A percentile compares a stretch with the other conserved stretches of the same genome.
These are phyloP conservation scores for Pleurotus salmoneostramineus DNA, from an alignment of 768 basidiomycete genomes.

Conservation along the genomic window DNA sequence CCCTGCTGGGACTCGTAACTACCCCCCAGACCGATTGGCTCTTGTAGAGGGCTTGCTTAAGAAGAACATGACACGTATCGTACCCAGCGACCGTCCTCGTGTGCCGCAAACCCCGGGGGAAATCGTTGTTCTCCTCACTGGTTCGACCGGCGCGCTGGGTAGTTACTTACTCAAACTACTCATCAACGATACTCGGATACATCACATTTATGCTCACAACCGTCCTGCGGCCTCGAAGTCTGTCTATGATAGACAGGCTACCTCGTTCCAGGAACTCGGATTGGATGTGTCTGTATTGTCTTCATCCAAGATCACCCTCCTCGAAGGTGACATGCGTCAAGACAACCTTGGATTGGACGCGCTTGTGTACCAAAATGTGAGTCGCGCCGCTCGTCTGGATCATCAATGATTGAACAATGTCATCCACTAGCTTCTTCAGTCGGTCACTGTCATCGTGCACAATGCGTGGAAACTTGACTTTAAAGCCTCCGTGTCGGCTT, in stretches of 20 bases:
- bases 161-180: not conserved
- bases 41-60: no score
- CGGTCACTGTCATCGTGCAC: slow-evolving; percentile 27
- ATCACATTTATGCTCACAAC: not conserved
- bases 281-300: slow-evolving; percentile 2
- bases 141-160: slow-evolving; percentile 1
- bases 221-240: not conserved
- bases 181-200: not conserved
- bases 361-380: slow-evolving; percentile 11
- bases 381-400: not conserved
- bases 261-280: slow-evolving; percentile 7
- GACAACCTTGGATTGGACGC: slow-evolving; percentile 18
- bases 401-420: not conserved
- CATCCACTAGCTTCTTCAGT: slow-evolving; percentile 14
- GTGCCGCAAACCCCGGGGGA: no score
- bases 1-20: no score
- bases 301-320: slow-evolving; percentile 12
- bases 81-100: no score
- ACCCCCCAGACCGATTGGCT: no score
- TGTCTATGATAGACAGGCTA: not conserved
- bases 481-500: slow-evolving; percentile 31
- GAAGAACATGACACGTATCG: no score
- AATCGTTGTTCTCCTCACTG: not conserved
- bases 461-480: slow-evolving; percentile 49
- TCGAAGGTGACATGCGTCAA: slow-evolving; percentile 22